Conservation (phyloP, 768 basidiomycete species). For the Xerocomus potaroensis region DNA sequence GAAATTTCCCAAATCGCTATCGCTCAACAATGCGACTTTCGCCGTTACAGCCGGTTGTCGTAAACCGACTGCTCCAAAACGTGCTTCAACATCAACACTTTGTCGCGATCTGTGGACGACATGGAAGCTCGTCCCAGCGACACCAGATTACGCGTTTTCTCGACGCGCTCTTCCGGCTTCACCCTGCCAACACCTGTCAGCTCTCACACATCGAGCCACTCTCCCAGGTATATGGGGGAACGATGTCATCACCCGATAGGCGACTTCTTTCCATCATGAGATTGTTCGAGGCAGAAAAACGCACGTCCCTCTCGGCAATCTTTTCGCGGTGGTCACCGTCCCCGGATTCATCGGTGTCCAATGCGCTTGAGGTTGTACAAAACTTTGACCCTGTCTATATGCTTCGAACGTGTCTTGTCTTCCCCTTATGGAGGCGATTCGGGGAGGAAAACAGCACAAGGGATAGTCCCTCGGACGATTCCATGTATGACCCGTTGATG, state of each 20-base stretch:
- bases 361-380: constrained; percentile 61
- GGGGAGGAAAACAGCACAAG: constrained; percentile 32
- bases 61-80: constrained; percentile 73
- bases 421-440: constrained; percentile 61
- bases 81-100: constrained; percentile 69
- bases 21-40: background rate
- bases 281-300: constrained; percentile 70
- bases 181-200: constrained; percentile 84
- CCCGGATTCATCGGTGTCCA: constrained; percentile 37
- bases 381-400: constrained; percentile 65
- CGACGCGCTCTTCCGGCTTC: constrained; percentile 63
- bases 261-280: constrained; percentile 70
- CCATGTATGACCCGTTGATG: constrained; percentile 79
- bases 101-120: constrained; percentile 39
- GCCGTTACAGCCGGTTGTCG: constrained; percentile 51
- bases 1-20: background rate
- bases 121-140: constrained; percentile 29
- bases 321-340: constrained; percentile 63
- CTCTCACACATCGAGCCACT: constrained; percentile 78
- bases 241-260: constrained; percentile 60
- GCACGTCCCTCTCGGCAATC: constrained; percentile 58
- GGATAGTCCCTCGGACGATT: constrained; percentile 30
- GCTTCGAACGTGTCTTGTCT: constrained; percentile 66
- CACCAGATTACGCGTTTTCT: constrained; percentile 54
- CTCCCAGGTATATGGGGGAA: constrained; percentile 68